Percentiles rank a stretch among this genome's conserved stretches.
Evolutionary conservation across 148 eudicot species (phyloP).

Genomic region (Linanthus parryae): DNA sequence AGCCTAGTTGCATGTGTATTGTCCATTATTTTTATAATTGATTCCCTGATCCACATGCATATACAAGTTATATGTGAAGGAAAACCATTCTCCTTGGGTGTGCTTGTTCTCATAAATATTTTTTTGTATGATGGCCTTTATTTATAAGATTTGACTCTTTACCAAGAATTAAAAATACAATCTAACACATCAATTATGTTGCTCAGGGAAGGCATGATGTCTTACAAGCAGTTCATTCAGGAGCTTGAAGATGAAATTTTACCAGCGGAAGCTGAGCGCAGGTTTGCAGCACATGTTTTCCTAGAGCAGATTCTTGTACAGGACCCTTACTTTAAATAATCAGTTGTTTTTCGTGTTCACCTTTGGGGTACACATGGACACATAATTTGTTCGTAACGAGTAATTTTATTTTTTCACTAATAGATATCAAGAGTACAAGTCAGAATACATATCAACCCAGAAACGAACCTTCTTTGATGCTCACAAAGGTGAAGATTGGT

Average conservation of each 20-base stretch:
- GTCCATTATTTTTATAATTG: neutral
- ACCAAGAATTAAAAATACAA: neutral
- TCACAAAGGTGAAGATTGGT: conserved; percentile 98
- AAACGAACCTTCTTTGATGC: conserved; percentile 87
- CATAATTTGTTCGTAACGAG: no score
- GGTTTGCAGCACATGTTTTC: conserved; percentile 31
- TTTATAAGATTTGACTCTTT: neutral
- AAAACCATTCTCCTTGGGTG: no score
- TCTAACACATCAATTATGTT: neutral
- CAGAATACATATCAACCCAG: conserved; percentile 89
- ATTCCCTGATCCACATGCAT: neutral
- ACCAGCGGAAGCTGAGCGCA: conserved; percentile 96
- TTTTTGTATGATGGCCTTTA: neutral
- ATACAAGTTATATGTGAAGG: neutral
- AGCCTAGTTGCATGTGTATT: no score
- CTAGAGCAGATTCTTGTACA: neutral
- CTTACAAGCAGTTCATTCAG: conserved; percentile 98
- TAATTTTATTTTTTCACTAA: conserved; percentile 6
- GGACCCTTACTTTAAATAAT: neutral
- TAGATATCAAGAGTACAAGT: conserved; percentile 91
- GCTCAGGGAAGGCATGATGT: conserved; percentile 89
- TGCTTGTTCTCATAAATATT: neutral
- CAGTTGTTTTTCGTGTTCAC: neutral
- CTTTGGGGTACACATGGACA: no score
- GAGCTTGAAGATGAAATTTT: conserved; percentile 98